phyloP scores from a whole-genome alignment of 768 basidiomycete species.

The Nevesoporus exiguus region DNA sequence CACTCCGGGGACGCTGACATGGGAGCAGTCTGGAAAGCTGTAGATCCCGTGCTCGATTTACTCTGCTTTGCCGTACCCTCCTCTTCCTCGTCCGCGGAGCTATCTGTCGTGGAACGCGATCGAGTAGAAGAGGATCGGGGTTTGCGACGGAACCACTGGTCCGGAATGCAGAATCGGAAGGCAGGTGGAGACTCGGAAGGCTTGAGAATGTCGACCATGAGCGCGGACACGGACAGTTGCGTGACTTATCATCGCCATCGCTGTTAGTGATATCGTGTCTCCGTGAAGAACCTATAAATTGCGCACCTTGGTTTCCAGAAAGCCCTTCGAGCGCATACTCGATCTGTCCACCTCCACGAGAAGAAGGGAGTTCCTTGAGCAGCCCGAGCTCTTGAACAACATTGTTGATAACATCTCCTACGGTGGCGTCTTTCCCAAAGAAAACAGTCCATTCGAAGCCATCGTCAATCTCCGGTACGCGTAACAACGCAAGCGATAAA shows the following conservation, averaged over 20 bases:
- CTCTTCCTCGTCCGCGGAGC: constrained; percentile 37
- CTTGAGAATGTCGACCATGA: constrained; percentile 15
- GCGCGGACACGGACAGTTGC: constrained; percentile 8
- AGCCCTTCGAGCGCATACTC: constrained; percentile 76
- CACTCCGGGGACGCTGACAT: constrained; percentile 43
- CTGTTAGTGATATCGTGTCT: neutral
- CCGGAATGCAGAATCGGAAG: constrained; percentile 69
- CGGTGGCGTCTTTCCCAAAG: constrained; percentile 54
- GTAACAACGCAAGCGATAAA: constrained; percentile 51
- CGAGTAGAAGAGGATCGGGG: constrained; percentile 47
- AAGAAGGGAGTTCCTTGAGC: constrained; percentile 57
- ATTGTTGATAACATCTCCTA: constrained; percentile 49
- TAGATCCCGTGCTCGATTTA: constrained; percentile 29
- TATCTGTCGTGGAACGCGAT: constrained; percentile 52
- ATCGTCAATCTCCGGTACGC: constrained; percentile 77
- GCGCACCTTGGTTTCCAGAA: constrained; percentile 48
- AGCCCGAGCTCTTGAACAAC: constrained; percentile 67
- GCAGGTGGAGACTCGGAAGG: constrained; percentile 12
- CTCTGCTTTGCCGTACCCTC: constrained; percentile 64
- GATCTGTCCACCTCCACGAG: constrained; percentile 58
- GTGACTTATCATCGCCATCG: constrained; percentile 2
- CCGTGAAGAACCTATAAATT: neutral
- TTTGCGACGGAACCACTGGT: constrained; percentile 76
- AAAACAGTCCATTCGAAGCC: constrained; percentile 64
- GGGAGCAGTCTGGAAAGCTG: constrained; percentile 15